Evolutionary conservation across 169 alveolate species (phyloP).

Genomic region (Plasmodium sp.): DNA sequence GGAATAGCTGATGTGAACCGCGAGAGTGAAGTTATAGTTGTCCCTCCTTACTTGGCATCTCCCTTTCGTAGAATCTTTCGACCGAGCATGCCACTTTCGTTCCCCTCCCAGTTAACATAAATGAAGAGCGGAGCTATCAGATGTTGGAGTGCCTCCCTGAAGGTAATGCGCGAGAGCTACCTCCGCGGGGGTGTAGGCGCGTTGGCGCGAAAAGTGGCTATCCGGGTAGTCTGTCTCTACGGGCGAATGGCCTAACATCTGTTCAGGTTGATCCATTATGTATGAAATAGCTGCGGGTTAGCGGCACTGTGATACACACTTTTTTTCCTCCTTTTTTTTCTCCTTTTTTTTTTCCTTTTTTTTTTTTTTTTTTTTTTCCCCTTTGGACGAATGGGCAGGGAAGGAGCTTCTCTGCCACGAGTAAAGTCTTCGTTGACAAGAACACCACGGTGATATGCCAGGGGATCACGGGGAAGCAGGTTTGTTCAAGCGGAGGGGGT

Average conservation of each 20-base stretch:
- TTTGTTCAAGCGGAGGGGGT: not conserved
- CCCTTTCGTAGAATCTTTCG: not conserved
- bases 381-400: constrained; percentile 6
- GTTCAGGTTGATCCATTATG: not conserved
- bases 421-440: constrained; percentile 91
- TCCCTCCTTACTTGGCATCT: not conserved
- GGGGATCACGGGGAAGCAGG: constrained; percentile 95
- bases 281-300: not conserved
- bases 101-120: not conserved
- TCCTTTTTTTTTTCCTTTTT: not conserved
- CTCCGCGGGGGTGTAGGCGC: not conserved
- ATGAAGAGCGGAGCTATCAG: not conserved
- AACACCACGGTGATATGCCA: constrained; percentile 93
- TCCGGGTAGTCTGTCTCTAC: not conserved
- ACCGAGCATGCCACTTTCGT: not conserved
- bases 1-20: not conserved
- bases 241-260: not conserved
- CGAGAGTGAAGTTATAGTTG: not conserved
- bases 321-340: not conserved
- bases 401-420: constrained; percentile 77
- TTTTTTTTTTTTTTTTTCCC: not conserved
- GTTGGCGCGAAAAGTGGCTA: not conserved
- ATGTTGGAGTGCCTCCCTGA: not conserved
- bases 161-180: not conserved
- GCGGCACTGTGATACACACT: not conserved